These are phyloP conservation scores for Sugiyamaella xylanicola DNA, from an alignment of 1,139 yeast genomes.

Conservation along the genomic window DNA sequence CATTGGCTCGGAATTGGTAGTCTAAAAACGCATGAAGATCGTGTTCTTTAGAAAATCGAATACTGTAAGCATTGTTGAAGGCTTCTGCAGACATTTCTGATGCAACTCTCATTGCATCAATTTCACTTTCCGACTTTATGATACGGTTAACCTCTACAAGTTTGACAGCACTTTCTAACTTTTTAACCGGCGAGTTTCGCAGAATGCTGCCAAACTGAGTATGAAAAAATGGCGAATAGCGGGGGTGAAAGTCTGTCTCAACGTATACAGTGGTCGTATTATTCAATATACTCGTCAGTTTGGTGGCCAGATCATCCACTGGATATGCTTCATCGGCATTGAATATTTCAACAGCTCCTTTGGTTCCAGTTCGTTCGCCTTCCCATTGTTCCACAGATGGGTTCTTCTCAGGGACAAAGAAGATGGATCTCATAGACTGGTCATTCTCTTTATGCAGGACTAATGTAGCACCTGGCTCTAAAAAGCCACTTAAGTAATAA, in stretches of 20 bases:
- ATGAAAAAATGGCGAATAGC: conserved; percentile 20
- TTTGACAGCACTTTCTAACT: conserved; percentile 35
- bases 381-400: conserved; percentile 86
- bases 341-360: conserved; percentile 78
- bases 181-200: conserved; percentile 20
- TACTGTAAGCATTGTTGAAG: conserved; percentile 71
- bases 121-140: conserved; percentile 74
- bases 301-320: conserved; percentile 41
- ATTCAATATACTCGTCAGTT: conserved; percentile 30
- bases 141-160: conserved; percentile 61
- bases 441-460: conserved; percentile 60
- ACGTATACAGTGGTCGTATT: conserved; percentile 35
- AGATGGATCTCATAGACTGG: conserved; percentile 53
- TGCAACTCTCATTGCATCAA: conserved; percentile 76
- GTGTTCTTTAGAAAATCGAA: conserved; percentile 68
- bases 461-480: conserved; percentile 85
- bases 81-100: conserved; percentile 82
- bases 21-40: conserved; percentile 81
- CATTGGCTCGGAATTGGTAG: conserved; percentile 78
- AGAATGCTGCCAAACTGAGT: conserved; percentile 22
- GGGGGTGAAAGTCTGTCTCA: conserved; percentile 34
- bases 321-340: conserved; percentile 80
- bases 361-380: conserved; percentile 84
- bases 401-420: conserved; percentile 88
- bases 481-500: conserved; percentile 86